Conservation (phyloP, 257 asterid species). For the Solanum medicagineum region DNA sequence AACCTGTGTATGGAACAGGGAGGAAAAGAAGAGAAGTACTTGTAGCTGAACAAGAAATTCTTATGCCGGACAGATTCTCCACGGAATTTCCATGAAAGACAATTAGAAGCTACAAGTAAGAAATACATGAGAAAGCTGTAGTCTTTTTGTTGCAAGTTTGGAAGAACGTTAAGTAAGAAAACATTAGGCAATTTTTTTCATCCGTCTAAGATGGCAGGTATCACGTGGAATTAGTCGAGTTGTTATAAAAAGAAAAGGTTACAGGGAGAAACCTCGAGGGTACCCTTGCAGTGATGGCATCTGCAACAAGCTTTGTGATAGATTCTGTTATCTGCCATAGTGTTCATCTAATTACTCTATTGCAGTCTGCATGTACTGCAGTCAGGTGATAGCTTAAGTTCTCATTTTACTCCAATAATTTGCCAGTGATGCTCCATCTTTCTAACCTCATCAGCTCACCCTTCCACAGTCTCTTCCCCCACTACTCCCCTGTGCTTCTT, state of each 20-base stretch:
- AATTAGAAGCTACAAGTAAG: background rate
- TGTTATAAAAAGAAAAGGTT: background rate
- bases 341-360: background rate
- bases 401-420: too few relatives aligned
- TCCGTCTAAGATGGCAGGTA: background rate
- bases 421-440: too few relatives aligned
- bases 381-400: too few relatives aligned
- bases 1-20: background rate
- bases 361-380: background rate
- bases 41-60: background rate
- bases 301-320: constrained; percentile 92
- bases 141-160: background rate
- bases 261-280: constrained; percentile 57
- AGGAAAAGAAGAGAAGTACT: background rate
- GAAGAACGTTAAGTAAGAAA: background rate
- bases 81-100: background rate
- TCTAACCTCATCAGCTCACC: too few relatives aligned
- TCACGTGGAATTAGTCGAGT: background rate
- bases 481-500: too few relatives aligned
- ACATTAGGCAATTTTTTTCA: background rate
- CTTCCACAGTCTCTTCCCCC: too few relatives aligned
- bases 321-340: constrained; percentile 50
- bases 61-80: background rate
- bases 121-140: background rate
- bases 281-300: constrained; percentile 95